Percentiles rank a stretch among this genome's conserved stretches.
Conservation (phyloP, 192 early-diverging fungal species). For the Backusella tuberculispora region DNA sequence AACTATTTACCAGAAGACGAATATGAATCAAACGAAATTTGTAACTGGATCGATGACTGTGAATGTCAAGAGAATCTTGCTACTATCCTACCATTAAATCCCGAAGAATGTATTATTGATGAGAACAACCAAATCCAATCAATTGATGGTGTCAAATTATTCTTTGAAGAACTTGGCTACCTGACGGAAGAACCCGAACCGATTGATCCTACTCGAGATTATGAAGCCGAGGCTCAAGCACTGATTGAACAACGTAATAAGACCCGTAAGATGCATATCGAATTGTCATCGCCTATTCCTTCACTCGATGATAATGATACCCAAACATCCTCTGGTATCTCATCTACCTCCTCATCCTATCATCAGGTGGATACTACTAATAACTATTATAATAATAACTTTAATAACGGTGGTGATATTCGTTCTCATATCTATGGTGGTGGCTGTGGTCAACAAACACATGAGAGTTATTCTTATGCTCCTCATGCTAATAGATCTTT, state of each 20-base stretch:
- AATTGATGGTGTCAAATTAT: conserved; percentile 3
- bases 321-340: neutral
- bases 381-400: too few relatives aligned
- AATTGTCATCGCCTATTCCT: neutral
- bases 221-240: conserved; percentile 33
- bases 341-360: conserved; percentile 14
- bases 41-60: conserved; percentile 24
- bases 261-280: conserved; percentile 11
- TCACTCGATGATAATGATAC: conserved; percentile 13
- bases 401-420: neutral
- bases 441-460: neutral
- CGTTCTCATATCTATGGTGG: neutral
- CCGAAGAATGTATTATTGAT: conserved; percentile 31
- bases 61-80: conserved; percentile 32
- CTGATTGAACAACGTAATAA: conserved; percentile 23
- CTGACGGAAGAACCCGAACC: conserved; percentile 37
- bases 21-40: neutral
- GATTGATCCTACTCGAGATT: conserved; percentile 39
- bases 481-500: neutral
- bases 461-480: conserved; percentile 12
- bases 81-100: conserved; percentile 29
- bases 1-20: neutral
- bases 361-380: neutral
- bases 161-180: conserved; percentile 41
- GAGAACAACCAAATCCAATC: conserved; percentile 28